Evolutionary conservation across 257 asterid species (phyloP).

Genomic region (Gentiana dahurica): DNA sequence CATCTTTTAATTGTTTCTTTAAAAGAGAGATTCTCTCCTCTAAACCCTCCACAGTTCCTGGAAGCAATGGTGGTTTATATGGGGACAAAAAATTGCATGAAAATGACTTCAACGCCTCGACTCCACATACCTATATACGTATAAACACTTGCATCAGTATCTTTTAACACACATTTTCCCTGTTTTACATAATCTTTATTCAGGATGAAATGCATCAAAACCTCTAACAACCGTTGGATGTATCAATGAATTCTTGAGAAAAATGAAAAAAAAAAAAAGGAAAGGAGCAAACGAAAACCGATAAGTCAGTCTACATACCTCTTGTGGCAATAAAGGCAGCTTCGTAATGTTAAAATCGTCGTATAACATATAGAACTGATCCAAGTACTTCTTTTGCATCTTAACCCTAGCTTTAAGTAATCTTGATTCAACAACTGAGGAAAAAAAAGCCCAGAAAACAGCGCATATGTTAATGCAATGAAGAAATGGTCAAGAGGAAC

Average conservation of each 20-base stretch:
- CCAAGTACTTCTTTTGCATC: slow-evolving; percentile 90
- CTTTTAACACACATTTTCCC: background rate
- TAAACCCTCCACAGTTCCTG: slow-evolving; percentile 58
- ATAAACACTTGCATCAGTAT: background rate
- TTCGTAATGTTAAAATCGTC: slow-evolving; percentile 87
- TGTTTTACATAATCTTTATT: too few species aligned
- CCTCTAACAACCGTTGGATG: too few species aligned
- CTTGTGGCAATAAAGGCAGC: slow-evolving; percentile 91
- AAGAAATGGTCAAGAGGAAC: background rate
- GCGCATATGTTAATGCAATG: too few species aligned
- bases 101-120: slow-evolving; percentile 65
- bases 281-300: background rate
- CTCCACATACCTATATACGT: slow-evolving; percentile 61
- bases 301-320: slow-evolving; percentile 32
- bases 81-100: slow-evolving; percentile 54
- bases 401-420: slow-evolving; percentile 83
- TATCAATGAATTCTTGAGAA: background rate
- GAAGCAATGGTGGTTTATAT: slow-evolving; percentile 43
- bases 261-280: background rate
- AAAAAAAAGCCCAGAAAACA: slow-evolving; percentile 5
- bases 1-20: slow-evolving; percentile 48
- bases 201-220: background rate
- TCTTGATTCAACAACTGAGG: slow-evolving; percentile 65
- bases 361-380: slow-evolving; percentile 85
- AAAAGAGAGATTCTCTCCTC: slow-evolving; percentile 49